Evolutionary conservation across 2,329 filamentous ascomycete genomes (phyloP), one percentile per base, ranked within the genome.

Genomic region (Botrytis cinerea): DNA sequence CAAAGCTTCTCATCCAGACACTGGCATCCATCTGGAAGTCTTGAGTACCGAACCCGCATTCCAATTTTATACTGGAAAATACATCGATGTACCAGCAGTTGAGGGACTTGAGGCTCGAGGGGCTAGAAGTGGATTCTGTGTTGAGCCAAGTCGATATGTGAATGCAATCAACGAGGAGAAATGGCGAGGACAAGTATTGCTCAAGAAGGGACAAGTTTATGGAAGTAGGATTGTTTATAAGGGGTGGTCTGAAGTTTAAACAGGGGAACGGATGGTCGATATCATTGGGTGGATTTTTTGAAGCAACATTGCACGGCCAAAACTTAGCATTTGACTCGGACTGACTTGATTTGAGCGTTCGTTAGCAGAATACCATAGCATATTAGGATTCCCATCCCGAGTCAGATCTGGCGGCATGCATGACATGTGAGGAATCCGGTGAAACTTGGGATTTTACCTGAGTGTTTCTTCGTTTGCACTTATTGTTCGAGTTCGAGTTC

Each of bases 51-150:
- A 98, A 85, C 96, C 96, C 0, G 93, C 94, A 0, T 98, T 98
- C 86, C 95, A 98, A 83, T 97, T 98, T 84, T 98, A 98, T 84
- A 97, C 94, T 0, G 96, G 95, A 76, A 91, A 93, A 80, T 91
- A 90, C 80, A 94, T 97, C 77, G 85, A 96, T 78, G 91, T 97
- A 20, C 91, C 93, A 0, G 91, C 85, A 45, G 85, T 90, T 5
- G 86, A 85, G 86, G 86, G 85, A 3, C 82, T 88, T 43, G 89
- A 91, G 0, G 90, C 91, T 1, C 88, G 93, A 67, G 88, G 87
- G 0, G 80, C 89, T 6, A 88, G 94, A 67, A 89, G 91, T 62
- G 95, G 92, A 0, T 97, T 98, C 84, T 97, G 94, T 82, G 91
- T 97, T 61, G 96, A 99, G 86, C 95, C 95, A 0, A 93, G 93